These are phyloP conservation scores for Thuja plicata DNA, from an alignment of 83 land plant genomes.

Conservation along the genomic window DNA sequence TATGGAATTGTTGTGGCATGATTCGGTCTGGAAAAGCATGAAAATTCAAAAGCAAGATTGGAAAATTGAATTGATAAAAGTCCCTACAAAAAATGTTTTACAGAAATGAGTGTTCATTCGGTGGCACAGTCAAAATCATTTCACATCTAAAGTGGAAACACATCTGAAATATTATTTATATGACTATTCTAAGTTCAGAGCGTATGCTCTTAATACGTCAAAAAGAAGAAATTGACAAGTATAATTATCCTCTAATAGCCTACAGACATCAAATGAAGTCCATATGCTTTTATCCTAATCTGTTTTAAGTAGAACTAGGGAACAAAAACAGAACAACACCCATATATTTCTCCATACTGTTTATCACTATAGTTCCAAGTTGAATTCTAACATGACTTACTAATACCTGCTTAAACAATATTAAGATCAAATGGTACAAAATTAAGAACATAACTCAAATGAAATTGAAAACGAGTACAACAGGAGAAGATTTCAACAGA, in stretches of 20 bases:
- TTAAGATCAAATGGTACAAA: background rate
- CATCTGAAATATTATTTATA: background rate
- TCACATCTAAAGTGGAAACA: background rate
- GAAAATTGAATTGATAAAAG: background rate
- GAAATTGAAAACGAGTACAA: background rate
- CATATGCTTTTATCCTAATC: background rate
- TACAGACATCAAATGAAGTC: background rate
- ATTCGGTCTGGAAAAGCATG: background rate
- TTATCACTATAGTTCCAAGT: background rate
- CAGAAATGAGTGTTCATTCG: background rate
- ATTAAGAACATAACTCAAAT: background rate
- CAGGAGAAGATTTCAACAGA: background rate
- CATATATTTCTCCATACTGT: background rate
- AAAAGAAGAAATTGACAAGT: background rate
- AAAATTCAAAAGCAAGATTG: background rate
- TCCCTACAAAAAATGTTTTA: background rate
- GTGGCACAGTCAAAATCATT: background rate
- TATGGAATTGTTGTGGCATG: background rate
- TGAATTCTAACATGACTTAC: background rate
- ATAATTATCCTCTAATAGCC: background rate
- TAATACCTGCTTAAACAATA: background rate
- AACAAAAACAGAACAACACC: background rate
- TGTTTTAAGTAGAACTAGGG: background rate
- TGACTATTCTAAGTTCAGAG: background rate
- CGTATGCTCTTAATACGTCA: background rate